These are phyloP conservation scores for Termitomyces sp. DNA, from an alignment of 768 basidiomycete genomes.

Conservation along the genomic window DNA sequence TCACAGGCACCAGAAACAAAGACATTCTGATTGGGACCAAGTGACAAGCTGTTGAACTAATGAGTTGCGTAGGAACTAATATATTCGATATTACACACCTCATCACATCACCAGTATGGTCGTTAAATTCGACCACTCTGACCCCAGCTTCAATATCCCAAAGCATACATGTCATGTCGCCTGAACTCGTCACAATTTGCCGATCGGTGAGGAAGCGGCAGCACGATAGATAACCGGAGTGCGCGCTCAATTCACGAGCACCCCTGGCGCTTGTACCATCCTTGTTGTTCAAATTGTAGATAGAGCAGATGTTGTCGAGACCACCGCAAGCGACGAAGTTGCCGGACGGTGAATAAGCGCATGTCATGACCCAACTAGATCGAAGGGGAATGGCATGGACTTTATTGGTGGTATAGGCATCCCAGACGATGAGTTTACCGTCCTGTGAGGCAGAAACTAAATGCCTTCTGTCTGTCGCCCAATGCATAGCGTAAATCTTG, in stretches of 20 bases:
- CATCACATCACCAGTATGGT: constrained; percentile 99
- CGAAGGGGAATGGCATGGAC: constrained; percentile 98
- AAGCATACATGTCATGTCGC: constrained; percentile 99
- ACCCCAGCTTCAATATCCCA: constrained; percentile 99
- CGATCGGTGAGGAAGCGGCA: constrained; percentile 98
- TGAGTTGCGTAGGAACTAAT: constrained; percentile 9
- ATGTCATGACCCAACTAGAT: constrained; percentile 99
- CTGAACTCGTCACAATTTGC: constrained; percentile 96
- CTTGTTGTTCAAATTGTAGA: constrained; percentile 89
- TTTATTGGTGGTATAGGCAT: constrained; percentile 99
- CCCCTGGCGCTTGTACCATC: constrained; percentile 78
- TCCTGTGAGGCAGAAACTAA: constrained; percentile 99
- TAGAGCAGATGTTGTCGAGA: constrained; percentile 98
- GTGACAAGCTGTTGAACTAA: constrained; percentile 62
- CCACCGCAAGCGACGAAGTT: constrained; percentile 98
- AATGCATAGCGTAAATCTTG: constrained; percentile 99
- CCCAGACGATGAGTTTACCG: constrained; percentile 99
- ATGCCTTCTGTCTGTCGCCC: constrained; percentile 95
- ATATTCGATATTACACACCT: constrained; percentile 51
- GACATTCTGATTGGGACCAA: constrained; percentile 87
- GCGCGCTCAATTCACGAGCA: constrained; percentile 92
- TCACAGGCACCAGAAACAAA: constrained; percentile 99
- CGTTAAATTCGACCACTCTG: constrained; percentile 96
- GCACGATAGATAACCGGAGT: constrained; percentile 96
- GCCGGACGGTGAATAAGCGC: constrained; percentile 95